phyloP scores from a whole-genome alignment of 2,329 filamentous ascomycete genomes.

The Didymella segeticola region DNA sequence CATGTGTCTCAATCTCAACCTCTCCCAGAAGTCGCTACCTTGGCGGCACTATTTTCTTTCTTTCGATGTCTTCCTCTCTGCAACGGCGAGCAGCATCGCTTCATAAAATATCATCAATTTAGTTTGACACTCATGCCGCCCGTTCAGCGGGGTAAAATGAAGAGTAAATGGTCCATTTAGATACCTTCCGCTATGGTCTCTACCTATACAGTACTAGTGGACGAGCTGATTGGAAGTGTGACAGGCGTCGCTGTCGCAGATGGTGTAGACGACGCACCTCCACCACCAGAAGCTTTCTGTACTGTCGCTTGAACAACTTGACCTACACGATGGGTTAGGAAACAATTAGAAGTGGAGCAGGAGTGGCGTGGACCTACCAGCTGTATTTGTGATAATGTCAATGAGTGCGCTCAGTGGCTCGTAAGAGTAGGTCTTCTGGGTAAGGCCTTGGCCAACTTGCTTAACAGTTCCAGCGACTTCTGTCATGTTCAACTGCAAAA shows the following conservation, averaged over 20 bases:
- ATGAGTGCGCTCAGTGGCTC: slow-evolving; percentile 59
- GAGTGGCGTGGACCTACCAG: slow-evolving; percentile 26
- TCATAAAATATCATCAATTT: no score
- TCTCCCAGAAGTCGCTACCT: no score
- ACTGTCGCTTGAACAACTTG: slow-evolving; percentile 62
- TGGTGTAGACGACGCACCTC: slow-evolving; percentile 29
- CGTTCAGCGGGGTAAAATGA: no score
- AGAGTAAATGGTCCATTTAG: no score
- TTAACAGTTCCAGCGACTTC: slow-evolving; percentile 48
- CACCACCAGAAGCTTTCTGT: slow-evolving; percentile 37
- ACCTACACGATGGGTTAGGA: slow-evolving; percentile 35
- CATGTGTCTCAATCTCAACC: no score
- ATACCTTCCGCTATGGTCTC: no score
- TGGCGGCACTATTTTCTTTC: no score
- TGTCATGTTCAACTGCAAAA: slow-evolving; percentile 61
- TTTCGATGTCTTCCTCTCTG: no score
- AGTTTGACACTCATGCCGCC: no score
- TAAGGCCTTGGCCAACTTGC: slow-evolving; percentile 47
- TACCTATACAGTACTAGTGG: slow-evolving; percentile 26
- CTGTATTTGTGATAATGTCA: slow-evolving; percentile 62
- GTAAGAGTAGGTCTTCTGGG: slow-evolving; percentile 62
- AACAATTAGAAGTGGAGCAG: neutral
- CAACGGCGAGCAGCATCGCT: no score
- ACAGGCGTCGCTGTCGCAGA: slow-evolving; percentile 40
- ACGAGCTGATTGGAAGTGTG: slow-evolving; percentile 36